A percentile compares a stretch with the other conserved stretches of the same genome.
Evolutionary conservation across 2,329 filamentous ascomycete genomes (phyloP).

Genomic region (Colletotrichum spaethianum): DNA sequence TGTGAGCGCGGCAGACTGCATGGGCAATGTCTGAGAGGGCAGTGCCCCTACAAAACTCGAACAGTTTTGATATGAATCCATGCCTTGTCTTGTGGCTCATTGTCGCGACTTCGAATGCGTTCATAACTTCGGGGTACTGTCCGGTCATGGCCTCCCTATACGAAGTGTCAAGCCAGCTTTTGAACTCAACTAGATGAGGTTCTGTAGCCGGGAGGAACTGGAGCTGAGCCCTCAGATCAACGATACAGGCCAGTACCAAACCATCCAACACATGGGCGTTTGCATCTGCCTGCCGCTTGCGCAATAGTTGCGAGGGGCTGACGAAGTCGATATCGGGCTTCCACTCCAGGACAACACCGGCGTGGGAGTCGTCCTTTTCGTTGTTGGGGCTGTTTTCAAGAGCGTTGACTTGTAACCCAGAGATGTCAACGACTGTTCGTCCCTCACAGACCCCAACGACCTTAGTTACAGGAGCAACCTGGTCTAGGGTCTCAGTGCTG

Average conservation of each 20-base stretch:
- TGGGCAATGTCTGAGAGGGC: background rate
- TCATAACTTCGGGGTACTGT: constrained; percentile 1
- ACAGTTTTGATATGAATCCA: background rate
- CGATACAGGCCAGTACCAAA: constrained; percentile 25
- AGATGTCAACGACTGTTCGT: constrained; percentile 23
- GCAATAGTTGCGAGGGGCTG: background rate
- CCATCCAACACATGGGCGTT: background rate
- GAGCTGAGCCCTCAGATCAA: constrained; percentile 24
- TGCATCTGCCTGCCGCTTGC: background rate
- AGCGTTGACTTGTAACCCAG: constrained; percentile 12
- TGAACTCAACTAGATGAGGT: constrained; percentile 22
- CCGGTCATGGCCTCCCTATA: constrained; percentile 25
- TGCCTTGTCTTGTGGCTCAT: background rate
- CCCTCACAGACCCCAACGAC: constrained; percentile 10
- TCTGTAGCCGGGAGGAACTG: constrained; percentile 33
- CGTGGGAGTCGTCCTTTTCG: constrained; percentile 17
- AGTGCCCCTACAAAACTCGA: constrained; percentile 12
- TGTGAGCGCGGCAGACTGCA: background rate
- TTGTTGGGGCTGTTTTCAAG: background rate
- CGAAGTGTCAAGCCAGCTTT: constrained; percentile 26
- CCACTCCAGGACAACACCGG: constrained; percentile 23
- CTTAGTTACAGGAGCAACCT: background rate
- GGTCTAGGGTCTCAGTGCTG: background rate
- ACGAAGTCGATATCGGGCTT: constrained; percentile 33
- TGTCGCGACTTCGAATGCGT: constrained; percentile 11